phyloP scores from a whole-genome alignment of 495 filamentous ascomycete species.

The Penicillium bialowiezense region DNA sequence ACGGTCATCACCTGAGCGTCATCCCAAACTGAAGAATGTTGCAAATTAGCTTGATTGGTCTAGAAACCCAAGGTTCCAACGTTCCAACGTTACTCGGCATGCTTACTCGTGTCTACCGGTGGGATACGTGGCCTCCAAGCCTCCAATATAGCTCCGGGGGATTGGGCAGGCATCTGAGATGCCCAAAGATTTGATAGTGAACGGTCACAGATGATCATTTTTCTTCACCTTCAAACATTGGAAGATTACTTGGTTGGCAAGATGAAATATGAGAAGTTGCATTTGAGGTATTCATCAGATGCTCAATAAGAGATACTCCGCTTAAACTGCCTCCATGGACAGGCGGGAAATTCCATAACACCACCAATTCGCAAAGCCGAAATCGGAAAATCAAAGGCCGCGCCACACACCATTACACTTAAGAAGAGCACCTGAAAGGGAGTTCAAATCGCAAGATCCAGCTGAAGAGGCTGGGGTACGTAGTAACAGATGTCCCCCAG shows the following conservation, averaged over 20 bases:
- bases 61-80: no score
- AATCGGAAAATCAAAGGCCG: conserved; percentile 10
- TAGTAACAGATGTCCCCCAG: neutral
- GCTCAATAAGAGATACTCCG: neutral
- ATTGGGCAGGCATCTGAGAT: no score
- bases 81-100: no score
- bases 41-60: no score
- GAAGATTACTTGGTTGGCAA: neutral
- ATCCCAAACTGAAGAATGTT: no score
- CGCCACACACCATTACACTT: conserved; percentile 22
- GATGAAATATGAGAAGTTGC: neutral
- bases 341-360: conserved; percentile 11
- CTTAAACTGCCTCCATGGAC: neutral
- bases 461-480: neutral
- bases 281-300: conserved; percentile 1
- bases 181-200: no score
- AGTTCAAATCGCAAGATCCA: conserved; percentile 15
- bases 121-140: no score
- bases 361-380: conserved; percentile 11
- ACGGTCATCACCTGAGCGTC: no score
- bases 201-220: no score
- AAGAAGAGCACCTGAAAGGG: neutral
- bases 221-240: no score
- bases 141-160: no score
- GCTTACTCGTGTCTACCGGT: no score